Evolutionary conservation across 1,284 basidiomycete species (phyloP), one percentile per base, ranked within the genome.

Genomic region (Ganoderma lucidum): DNA sequence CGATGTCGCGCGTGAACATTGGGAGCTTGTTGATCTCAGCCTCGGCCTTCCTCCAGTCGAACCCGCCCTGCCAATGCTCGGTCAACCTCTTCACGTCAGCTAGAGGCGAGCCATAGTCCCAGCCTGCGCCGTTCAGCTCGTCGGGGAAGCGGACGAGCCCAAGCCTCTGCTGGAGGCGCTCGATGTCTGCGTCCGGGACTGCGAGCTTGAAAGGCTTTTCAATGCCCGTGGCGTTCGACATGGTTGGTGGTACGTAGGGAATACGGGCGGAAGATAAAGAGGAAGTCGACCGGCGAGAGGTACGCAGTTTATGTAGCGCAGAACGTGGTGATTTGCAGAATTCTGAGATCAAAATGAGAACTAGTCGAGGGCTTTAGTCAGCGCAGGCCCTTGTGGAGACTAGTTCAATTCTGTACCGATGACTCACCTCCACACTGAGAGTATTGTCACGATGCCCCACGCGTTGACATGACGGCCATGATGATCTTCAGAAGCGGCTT

Each of bases 11-110:
- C 1, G 81, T 85, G 71, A 82, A 85, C 77, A 81, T 81, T n/a
- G 84, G 83, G 1, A 85, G 61, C 44, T 45, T 12, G 48, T 63
- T 63, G 62, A 63, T 63, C 19, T 51, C 32, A 6, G 15, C 48
- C 58, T 85, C 84, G 35, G 80, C 73, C 30, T 70, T 75, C 56
- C 80, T 77, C 84, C 84, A 85, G 74, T 85, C 78, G 39, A 82
- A 86, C 1, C 75, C 79, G 35, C 75, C 69, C 62, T 76, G 79
- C 85, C 84, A 85, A 17, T 76, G 75, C 28, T 68, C 70, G 0
- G 75, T 77, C 3, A 86, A 78, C 23, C 83, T 75, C 66, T 79
- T 75, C 37, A 86, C 62, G 51, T 86, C 81, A 0, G 78, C 67
- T 4, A 84, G 74, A 19, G 62, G 62, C 6, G 30, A 32, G 19